Base-by-base conservation (phyloP, 768 basidiomycete genomes). In the Botryobasidium botryosum region DNA sequence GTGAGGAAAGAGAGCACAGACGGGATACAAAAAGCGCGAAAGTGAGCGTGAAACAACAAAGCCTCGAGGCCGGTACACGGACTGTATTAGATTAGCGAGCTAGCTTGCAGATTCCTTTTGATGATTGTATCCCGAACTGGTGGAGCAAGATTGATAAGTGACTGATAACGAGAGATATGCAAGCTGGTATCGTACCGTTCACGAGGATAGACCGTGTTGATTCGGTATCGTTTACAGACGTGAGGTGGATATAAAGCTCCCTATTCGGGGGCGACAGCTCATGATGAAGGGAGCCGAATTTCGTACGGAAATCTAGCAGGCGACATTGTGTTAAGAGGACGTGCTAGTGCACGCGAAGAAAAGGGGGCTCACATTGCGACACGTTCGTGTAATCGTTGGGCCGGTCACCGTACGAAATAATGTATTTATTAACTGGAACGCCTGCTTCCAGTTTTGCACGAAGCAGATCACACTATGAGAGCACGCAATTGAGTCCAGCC, bases 301-400 rank as follows among this genome's bases (percentile, higher is more conserved):
- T 84, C n/a, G 77, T 71, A n/a, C 74, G 72, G 65, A 87, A 86
- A 53, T 87, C 82, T 42, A 69, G 42, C 80, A 82, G 26, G 79
- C 79, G 59, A 84, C 82, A 55, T 79, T 83, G 54, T 20, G 29
- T 23, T 23, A 32, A 23, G 27, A 17, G 21, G 8, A 29, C 47
- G 35, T 48, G 51, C 17, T 40, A 38, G 32, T 25, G 2, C 18
- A 26, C 17, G 35, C 48, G 38, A 38, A 28, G 41, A 46, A 26
- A 20, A 25, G 13, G 26, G 47, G 20, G 38, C 47, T 10, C 56
- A 85, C 84, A 87, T 60, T 75, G 77, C 21, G 74, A 71, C 18
- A 85, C 75, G 6, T 71, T 70, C 26, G 79, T 75, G 50, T 75
- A 85, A 58, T 88, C 82, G 57, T 88, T 88, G 18, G 24, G 32